Evolutionary conservation across 2,329 filamentous ascomycete genomes (phyloP).

Genomic region (Colletotrichum zoysiae): DNA sequence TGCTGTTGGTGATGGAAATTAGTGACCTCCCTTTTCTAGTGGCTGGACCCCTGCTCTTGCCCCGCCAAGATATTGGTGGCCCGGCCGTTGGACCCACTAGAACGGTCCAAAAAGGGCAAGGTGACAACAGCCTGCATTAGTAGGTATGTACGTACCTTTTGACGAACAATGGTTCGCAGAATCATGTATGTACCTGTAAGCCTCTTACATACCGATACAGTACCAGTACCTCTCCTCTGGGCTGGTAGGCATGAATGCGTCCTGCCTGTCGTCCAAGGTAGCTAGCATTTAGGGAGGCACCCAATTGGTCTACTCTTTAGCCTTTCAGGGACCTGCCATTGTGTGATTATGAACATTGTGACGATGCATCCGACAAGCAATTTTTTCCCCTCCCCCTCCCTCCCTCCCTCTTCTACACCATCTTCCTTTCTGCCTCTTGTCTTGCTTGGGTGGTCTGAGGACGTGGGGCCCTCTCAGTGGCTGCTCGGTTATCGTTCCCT

Average conservation of each 20-base stretch:
- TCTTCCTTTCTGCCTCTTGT: no score
- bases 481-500: conserved; percentile 2
- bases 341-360: neutral
- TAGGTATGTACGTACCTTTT: neutral
- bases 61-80: conserved; percentile 13
- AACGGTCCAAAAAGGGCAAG: neutral
- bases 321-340: conserved; percentile 23
- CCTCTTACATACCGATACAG: no score
- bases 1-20: conserved; percentile 41
- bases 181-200: neutral
- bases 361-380: neutral
- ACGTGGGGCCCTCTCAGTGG: conserved; percentile 39
- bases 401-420: neutral
- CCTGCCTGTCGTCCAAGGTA: conserved; percentile 4
- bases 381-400: neutral
- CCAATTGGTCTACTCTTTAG: neutral
- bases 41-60: conserved; percentile 25
- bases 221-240: no score
- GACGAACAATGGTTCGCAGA: neutral
- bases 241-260: no score
- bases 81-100: conserved; percentile 14
- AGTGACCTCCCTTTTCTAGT: conserved; percentile 22
- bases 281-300: neutral
- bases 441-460: neutral
- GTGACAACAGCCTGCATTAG: neutral